These are phyloP conservation scores for Ophiostoma angusticollis DNA, from an alignment of 2,329 filamentous ascomycete genomes.

Conservation along the genomic window DNA sequence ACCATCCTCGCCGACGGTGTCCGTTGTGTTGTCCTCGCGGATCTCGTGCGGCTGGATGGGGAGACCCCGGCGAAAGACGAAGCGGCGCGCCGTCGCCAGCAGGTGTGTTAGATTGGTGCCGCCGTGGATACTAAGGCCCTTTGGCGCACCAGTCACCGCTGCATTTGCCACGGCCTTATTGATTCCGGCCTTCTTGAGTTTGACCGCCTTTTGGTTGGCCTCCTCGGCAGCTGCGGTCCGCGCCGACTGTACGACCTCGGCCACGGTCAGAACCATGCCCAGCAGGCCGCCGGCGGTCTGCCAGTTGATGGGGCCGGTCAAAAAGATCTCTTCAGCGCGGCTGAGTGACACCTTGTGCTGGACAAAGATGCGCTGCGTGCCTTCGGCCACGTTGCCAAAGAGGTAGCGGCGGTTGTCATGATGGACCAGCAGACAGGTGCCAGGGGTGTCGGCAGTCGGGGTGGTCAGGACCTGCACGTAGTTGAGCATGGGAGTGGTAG, in stretches of 20 bases:
- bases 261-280: conserved; percentile 73
- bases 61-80: conserved; percentile 76
- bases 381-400: conserved; percentile 72
- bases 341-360: conserved; percentile 53
- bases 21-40: conserved; percentile 24
- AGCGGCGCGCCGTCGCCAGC: conserved; percentile 69
- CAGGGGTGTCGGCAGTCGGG: conserved; percentile 78
- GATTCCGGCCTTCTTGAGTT: background rate
- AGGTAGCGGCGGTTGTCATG: conserved; percentile 75
- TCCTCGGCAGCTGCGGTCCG: conserved; percentile 27
- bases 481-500: conserved; percentile 47
- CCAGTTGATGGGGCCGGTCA: conserved; percentile 71
- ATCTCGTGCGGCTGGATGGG: conserved; percentile 62
- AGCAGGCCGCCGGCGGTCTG: conserved; percentile 65
- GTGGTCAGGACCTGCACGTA: conserved; percentile 64
- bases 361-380: conserved; percentile 63
- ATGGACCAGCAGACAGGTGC: conserved; percentile 63
- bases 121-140: conserved; percentile 56
- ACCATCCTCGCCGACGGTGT: background rate
- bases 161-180: background rate
- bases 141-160: background rate
- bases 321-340: conserved; percentile 64
- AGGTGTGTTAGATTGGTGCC: conserved; percentile 68
- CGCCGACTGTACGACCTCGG: conserved; percentile 47
- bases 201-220: conserved; percentile 10